phyloP scores from a whole-genome alignment of 257 asterid species.

The Jacaranda mimosifolia region DNA sequence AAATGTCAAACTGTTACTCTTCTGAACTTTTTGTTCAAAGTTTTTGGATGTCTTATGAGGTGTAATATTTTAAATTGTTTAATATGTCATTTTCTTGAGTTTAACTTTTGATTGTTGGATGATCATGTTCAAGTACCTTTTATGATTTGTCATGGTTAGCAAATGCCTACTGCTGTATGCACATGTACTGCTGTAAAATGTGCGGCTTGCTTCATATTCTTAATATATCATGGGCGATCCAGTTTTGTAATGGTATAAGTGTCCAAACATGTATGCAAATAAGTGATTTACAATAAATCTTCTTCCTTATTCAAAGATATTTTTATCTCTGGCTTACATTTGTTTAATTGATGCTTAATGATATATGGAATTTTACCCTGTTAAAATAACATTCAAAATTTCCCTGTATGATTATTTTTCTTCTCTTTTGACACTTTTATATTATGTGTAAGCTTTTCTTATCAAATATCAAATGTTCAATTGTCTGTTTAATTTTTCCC shows the following conservation, averaged over 20 bases:
- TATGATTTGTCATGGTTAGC: not conserved
- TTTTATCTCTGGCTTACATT: constrained; percentile 10
- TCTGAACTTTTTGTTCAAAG: constrained; percentile 10
- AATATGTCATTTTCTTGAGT: not conserved
- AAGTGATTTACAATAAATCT: not conserved
- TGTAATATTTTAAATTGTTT: not conserved
- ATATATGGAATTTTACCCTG: not conserved
- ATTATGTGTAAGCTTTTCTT: constrained; percentile 10
- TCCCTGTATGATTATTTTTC: not conserved
- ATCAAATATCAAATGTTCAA: constrained; percentile 22
- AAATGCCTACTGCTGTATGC: constrained; percentile 1
- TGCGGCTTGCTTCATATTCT: constrained; percentile 18
- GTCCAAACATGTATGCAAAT: not conserved
- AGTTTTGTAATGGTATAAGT: not conserved
- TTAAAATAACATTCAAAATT: constrained; percentile 5
- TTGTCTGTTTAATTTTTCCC: constrained; percentile 32
- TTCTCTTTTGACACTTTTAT: not conserved
- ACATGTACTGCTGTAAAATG: constrained; percentile 5
- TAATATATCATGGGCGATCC: not conserved
- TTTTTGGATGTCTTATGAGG: constrained; percentile 10
- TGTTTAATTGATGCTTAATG: not conserved
- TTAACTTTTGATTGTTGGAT: not conserved
- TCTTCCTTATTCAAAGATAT: not conserved
- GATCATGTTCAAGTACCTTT: constrained; percentile 2
- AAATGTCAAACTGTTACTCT: not conserved